Conservation (phyloP, 2,329 filamentous ascomycete genomes). For the Epichloe coenophiala region DNA sequence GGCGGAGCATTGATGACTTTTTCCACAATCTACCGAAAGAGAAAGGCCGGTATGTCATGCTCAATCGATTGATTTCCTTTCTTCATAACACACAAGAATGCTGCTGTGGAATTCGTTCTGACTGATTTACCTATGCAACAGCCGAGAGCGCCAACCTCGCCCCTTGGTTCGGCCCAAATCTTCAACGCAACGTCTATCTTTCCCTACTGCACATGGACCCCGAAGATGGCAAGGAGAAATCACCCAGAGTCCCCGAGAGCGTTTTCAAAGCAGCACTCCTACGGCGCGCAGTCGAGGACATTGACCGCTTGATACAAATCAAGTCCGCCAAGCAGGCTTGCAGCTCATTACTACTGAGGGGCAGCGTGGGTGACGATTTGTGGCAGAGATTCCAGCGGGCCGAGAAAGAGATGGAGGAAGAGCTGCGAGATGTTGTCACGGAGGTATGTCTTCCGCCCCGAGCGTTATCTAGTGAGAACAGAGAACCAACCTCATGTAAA, state of each 20-base stretch:
- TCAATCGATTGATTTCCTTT: not conserved
- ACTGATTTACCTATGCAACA: slow-evolving; percentile 18
- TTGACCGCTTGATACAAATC: slow-evolving; percentile 80
- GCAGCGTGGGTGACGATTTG: slow-evolving; percentile 89
- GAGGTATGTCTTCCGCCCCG: slow-evolving; percentile 47
- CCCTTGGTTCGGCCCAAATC: slow-evolving; percentile 86
- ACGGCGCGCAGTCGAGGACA: slow-evolving; percentile 82
- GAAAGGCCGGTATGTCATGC: slow-evolving; percentile 59
- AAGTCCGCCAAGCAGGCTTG: slow-evolving; percentile 80
- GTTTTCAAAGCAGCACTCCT: slow-evolving; percentile 80
- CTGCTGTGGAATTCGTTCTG: not conserved
- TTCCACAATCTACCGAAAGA: slow-evolving; percentile 81
- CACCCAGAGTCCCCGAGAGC: slow-evolving; percentile 61
- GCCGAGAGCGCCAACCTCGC: slow-evolving; percentile 72
- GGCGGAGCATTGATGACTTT: slow-evolving; percentile 83
- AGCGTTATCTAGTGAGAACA: not conserved
- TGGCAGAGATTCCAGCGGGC: slow-evolving; percentile 86
- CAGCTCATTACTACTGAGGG: slow-evolving; percentile 68
- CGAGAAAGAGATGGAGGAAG: slow-evolving; percentile 95
- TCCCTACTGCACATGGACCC: slow-evolving; percentile 72
- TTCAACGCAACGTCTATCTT: slow-evolving; percentile 89
- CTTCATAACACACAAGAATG: not conserved
- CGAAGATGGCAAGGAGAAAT: slow-evolving; percentile 50
- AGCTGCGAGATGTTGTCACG: slow-evolving; percentile 82
- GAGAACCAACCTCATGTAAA: slow-evolving; percentile 21